Evolutionary conservation across 2,329 filamentous ascomycete genomes (phyloP), one percentile per base, ranked within the genome.

Genomic region (Alternaria arbusti): DNA sequence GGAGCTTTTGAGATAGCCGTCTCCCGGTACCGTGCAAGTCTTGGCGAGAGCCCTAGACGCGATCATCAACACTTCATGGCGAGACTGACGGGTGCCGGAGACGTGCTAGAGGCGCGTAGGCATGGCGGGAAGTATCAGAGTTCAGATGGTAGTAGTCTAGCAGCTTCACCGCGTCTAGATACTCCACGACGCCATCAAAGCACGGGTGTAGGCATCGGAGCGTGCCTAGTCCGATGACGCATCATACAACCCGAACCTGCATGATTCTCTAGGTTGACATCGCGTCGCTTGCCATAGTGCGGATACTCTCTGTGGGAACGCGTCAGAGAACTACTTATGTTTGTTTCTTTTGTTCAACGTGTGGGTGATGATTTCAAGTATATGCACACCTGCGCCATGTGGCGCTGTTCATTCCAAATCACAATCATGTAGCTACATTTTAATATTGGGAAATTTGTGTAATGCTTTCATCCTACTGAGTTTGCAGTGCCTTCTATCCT

Each of bases 1-100:
- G 50, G 57, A 52, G 61, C 55, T 63, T 63, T 63, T 57, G 60
- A 58, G 55, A 36, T 59, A 50, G 43, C 40, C 36, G 54, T 52
- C 49, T 57, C 28, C 52, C 54, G 56, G 26, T 54, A 47, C 59
- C 59, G 59, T 61, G 59, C 54, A 47, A 46, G 59, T 36, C 59
- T 61, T 61, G 59, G 59, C 59, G 57, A 50, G 22, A 44, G 32
- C 36, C 15, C 52, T 54, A 54, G 30, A 28, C 32, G 52, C 52
- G 32, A 40, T 44, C 30, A 54, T 61, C 59, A 61, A 40, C 54
- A 47, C 59, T 46, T 61, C 59, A 57, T 49, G 49, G 13, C 49
- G 28, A 11, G 30, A 22, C 20, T 52, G 49, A 52, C 49, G 49
- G 20, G 3, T 40, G 28, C 49, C 36, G 28, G 9, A 36, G 12